These are phyloP conservation scores for Dictyophora rubrovolvata DNA, from an alignment of 768 basidiomycete species.

Conservation along the genomic window DNA sequence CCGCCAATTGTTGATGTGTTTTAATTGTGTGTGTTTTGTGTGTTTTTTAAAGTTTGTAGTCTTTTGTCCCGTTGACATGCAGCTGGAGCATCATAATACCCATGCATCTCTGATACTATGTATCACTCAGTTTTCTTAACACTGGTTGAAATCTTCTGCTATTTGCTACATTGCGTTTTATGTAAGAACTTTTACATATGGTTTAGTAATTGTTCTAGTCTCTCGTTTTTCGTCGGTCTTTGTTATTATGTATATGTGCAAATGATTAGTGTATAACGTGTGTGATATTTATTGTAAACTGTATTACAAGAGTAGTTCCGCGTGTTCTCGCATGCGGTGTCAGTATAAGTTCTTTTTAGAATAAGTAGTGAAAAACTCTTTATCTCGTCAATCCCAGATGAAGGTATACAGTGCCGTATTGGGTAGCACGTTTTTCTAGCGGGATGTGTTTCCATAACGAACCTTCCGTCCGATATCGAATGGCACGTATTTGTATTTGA, in stretches of 20 bases:
- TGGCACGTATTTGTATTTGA: constrained; percentile 95
- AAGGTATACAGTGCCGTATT: no score
- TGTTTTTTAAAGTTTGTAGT: neutral
- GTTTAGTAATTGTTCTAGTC: neutral
- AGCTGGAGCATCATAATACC: neutral
- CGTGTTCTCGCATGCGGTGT: neutral
- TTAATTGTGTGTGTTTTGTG: neutral
- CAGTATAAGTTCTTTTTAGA: neutral
- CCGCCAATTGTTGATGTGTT: neutral
- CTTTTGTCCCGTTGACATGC: neutral
- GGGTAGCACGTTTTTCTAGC: neutral
- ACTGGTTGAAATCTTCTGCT: neutral
- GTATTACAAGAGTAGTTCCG: neutral
- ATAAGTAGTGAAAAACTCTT: neutral
- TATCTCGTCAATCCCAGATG: no score
- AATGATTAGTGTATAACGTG: neutral
- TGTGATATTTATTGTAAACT: neutral
- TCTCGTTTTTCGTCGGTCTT: neutral
- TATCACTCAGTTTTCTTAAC: neutral
- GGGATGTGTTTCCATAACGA: constrained; percentile 50
- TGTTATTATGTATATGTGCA: neutral
- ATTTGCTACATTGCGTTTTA: neutral
- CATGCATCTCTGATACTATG: neutral
- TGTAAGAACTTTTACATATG: neutral
- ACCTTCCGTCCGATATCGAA: constrained; percentile 94